Percentiles rank a stretch among this genome's conserved stretches.
Evolutionary conservation across 768 basidiomycete genomes (phyloP).

Genomic region (Podaxis mareebaensis): DNA sequence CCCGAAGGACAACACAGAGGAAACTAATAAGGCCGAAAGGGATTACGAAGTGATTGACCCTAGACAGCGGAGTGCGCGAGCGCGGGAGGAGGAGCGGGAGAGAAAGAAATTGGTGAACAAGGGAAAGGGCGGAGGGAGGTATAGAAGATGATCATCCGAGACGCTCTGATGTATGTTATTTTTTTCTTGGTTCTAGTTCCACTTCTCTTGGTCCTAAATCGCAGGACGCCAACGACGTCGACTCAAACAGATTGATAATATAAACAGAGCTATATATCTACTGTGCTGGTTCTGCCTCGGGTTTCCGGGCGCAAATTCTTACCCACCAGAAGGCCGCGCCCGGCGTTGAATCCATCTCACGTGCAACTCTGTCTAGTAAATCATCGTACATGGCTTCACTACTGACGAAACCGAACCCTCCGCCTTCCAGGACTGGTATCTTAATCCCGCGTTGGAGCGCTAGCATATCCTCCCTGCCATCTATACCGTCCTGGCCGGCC

Average conservation of each 20-base stretch:
- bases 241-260: not conserved
- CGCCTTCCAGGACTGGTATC: not conserved
- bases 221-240: not conserved
- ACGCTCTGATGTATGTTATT: not conserved
- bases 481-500: not conserved
- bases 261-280: not conserved
- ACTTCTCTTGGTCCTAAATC: not conserved
- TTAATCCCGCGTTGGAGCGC: not conserved
- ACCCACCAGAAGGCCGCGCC: not conserved
- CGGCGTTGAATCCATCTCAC: not conserved
- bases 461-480: not conserved
- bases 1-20: constrained; percentile 78
- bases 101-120: constrained; percentile 47
- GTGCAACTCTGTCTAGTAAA: not conserved
- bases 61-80: constrained; percentile 66
- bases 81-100: constrained; percentile 77
- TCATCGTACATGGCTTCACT: not conserved
- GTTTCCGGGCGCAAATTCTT: not conserved
- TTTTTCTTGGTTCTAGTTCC: not conserved
- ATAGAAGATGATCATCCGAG: not conserved
- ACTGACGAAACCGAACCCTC: not conserved
- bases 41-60: constrained; percentile 93
- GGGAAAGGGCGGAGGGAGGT: constrained; percentile 27
- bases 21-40: constrained; percentile 72
- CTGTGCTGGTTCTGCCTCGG: not conserved